phyloP scores from a whole-genome alignment of 768 basidiomycete species.

The Rhizopogon rudus region DNA sequence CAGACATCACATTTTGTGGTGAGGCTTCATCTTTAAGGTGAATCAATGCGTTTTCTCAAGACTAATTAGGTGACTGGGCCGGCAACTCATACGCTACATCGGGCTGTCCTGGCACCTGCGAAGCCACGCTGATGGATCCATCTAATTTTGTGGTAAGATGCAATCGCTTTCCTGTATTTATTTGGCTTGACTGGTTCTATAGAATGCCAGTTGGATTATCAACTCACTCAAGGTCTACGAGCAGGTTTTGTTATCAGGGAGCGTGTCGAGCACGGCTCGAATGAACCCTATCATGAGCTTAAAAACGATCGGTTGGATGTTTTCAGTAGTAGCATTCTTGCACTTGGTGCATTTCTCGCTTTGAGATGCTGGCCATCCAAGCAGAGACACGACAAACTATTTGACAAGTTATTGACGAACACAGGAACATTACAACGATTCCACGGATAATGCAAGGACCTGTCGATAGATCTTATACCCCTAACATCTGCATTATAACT shows the following conservation, averaged over 20 bases:
- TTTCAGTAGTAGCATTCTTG: constrained; percentile 2
- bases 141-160: constrained; percentile 61
- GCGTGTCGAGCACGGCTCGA: constrained; percentile 19
- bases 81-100: constrained; percentile 75
- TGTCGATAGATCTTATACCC: background rate
- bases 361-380: constrained; percentile 7
- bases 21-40: constrained; percentile 15
- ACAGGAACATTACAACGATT: background rate
- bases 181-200: constrained; percentile 5
- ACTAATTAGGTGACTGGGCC: constrained; percentile 67
- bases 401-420: background rate
- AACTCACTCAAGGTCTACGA: constrained; percentile 74
- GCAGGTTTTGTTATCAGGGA: constrained; percentile 43
- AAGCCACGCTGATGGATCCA: constrained; percentile 58
- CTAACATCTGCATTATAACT: background rate
- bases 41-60: constrained; percentile 3
- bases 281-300: constrained; percentile 2
- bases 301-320: constrained; percentile 8
- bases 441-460: background rate
- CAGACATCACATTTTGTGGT: constrained; percentile 85
- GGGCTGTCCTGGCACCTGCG: constrained; percentile 72
- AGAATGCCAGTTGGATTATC: constrained; percentile 83
- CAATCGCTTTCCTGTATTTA: background rate
- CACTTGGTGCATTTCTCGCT: constrained; percentile 12
- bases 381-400: constrained; percentile 17